Base-by-base conservation (phyloP, 2,329 filamentous ascomycete genomes). In the Xylariaceae sp. region DNA sequence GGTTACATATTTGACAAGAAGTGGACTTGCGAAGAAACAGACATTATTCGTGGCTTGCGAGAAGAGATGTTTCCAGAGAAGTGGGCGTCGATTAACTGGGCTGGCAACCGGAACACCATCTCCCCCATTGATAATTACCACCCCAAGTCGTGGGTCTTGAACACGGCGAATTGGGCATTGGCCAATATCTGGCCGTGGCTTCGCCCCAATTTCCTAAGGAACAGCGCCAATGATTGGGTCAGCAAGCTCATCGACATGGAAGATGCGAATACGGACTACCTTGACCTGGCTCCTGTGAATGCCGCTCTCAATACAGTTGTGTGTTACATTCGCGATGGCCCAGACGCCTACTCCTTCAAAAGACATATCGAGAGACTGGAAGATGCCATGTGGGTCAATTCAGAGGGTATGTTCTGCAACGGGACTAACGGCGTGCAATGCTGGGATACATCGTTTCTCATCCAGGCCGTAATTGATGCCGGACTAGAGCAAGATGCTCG, bases 401-500 rank as follows among this genome's bases (percentile, higher is more conserved):
- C 86, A 27, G 92, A 97, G 69, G 94, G 94, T 5, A 91, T 99
- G 90, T 80, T 97, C 41, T 88, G 88, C 73, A 97, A 97, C 64
- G 94, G 94, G 30, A 99, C 94, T 7, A 97, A 99, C 63, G 94
- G 94, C n/a, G 92, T 97, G 1, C 94, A 99, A 72, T 89, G 86
- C 60, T 99, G 94, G 94, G 94, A 99, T 69, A 99, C 94, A 0
- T 83, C 92, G 0, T 97, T 97, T 68, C 76, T 88, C 15, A 91
- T 97, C 27, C 92, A 96, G 71, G 87, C 90, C 1, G 83, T 90
- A 5, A 82, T 91, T 46, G 89, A 91, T 42, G 86, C 90, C 6
- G 91, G 89, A 0, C 81, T 97, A 21, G 86, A 88, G n/a, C 76
- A 86, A 24, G 85, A 95, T 41, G 78, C 85, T 10, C 85, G 87